Percentiles rank a stretch among this genome's conserved stretches.
Conservation (phyloP, 495 filamentous ascomycete species). For the Hypoxylon crocopeplum region DNA sequence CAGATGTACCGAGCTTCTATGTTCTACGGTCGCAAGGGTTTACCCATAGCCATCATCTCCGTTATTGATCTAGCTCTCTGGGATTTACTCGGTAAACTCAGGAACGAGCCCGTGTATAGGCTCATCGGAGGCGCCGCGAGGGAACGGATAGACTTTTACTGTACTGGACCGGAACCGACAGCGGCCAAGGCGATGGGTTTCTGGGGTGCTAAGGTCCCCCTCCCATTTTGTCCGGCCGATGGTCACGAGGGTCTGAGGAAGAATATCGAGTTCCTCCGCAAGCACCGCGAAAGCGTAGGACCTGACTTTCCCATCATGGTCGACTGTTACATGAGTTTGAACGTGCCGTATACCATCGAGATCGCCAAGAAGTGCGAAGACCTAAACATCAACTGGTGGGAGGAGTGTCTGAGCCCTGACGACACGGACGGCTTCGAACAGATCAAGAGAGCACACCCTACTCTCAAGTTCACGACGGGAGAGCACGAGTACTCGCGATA, state of each 20-base stretch:
- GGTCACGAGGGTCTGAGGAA: slow-evolving; percentile 80
- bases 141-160: slow-evolving; percentile 86
- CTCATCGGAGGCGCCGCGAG: slow-evolving; percentile 87
- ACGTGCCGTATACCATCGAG: slow-evolving; percentile 90
- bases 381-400: slow-evolving; percentile 95
- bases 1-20: slow-evolving; percentile 95
- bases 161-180: slow-evolving; percentile 83
- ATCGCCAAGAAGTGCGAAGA: slow-evolving; percentile 80
- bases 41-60: slow-evolving; percentile 88
- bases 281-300: slow-evolving; percentile 83
- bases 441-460: slow-evolving; percentile 87
- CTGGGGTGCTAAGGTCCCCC: slow-evolving; percentile 84
- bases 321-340: slow-evolving; percentile 96
- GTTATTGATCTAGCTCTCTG: slow-evolving; percentile 92
- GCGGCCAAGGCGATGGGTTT: slow-evolving; percentile 84
- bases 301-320: slow-evolving; percentile 92
- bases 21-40: slow-evolving; percentile 94
- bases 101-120: slow-evolving; percentile 92
- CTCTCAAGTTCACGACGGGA: slow-evolving; percentile 91
- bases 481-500: slow-evolving; percentile 94
- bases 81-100: slow-evolving; percentile 88
- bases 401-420: slow-evolving; percentile 88
- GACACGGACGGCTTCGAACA: slow-evolving; percentile 88
- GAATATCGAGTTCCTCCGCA: slow-evolving; percentile 85
- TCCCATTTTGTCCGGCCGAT: slow-evolving; percentile 88